A percentile compares a stretch with the other conserved stretches of the same genome.
Conservation (phyloP, 2,329 filamentous ascomycete species). For the Elsinoe perseae region DNA sequence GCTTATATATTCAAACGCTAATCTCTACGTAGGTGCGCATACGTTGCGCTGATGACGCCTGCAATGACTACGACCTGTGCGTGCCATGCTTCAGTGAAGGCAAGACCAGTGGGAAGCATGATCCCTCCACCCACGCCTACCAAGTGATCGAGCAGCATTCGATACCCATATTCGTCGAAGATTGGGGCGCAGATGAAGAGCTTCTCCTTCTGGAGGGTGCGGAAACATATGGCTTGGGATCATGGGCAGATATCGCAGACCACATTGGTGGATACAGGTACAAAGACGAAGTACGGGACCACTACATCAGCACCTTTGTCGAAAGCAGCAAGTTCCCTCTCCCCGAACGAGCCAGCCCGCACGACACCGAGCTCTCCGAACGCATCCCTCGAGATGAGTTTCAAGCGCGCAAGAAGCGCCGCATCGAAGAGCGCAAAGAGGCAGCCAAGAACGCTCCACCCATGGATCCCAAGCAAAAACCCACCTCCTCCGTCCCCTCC, state of each 20-base stretch:
- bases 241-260: slow-evolving; percentile 96
- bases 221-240: slow-evolving; percentile 91
- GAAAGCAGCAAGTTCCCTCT: slow-evolving; percentile 77
- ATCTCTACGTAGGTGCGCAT: slow-evolving; percentile 69
- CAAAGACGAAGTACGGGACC: slow-evolving; percentile 92
- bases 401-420: slow-evolving; percentile 80
- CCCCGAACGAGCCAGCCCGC: slow-evolving; percentile 74
- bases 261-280: slow-evolving; percentile 92
- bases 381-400: slow-evolving; percentile 85
- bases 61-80: slow-evolving; percentile 93
- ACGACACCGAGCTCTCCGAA: slow-evolving; percentile 70
- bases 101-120: slow-evolving; percentile 71
- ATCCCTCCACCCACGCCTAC: slow-evolving; percentile 77
- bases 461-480: slow-evolving; percentile 85
- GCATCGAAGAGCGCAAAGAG: slow-evolving; percentile 88
- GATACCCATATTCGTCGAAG: slow-evolving; percentile 87
- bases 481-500: slow-evolving; percentile 86
- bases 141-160: slow-evolving; percentile 97
- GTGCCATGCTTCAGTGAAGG: slow-evolving; percentile 89
- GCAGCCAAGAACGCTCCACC: slow-evolving; percentile 75
- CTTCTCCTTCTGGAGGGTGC: slow-evolving; percentile 86
- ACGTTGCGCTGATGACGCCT: slow-evolving; percentile 73
- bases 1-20: not conserved
- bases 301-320: slow-evolving; percentile 84
- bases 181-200: slow-evolving; percentile 97